phyloP scores from a whole-genome alignment of 2,329 filamentous ascomycete genomes.

The Tolypocladium tropicale region DNA sequence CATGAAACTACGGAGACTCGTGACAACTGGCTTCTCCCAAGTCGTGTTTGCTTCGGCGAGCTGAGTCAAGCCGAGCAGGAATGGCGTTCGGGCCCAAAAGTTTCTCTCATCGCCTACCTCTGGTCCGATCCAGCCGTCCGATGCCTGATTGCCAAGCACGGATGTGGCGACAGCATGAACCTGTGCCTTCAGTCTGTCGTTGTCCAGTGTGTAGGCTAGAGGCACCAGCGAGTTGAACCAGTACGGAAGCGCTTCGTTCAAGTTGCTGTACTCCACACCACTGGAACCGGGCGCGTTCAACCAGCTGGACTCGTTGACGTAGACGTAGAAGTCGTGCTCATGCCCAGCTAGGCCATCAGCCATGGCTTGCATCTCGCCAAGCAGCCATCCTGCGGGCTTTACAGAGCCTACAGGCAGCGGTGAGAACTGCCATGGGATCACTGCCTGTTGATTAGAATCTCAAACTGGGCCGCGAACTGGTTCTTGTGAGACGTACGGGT shows the following conservation, averaged over 20 bases:
- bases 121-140: conserved; percentile 44
- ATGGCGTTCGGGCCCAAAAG: conserved; percentile 21
- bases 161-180: conserved; percentile 23
- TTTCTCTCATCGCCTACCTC: conserved; percentile 15
- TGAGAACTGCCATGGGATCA: conserved; percentile 10
- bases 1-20: conserved; percentile 15
- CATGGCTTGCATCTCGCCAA: conserved; percentile 35
- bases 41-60: conserved; percentile 19
- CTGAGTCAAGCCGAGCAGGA: conserved; percentile 21
- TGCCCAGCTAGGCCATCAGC: conserved; percentile 43
- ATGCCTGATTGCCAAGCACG: conserved; percentile 28
- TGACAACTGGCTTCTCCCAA: conserved; percentile 11
- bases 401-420: conserved; percentile 36
- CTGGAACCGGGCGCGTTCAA: conserved; percentile 19
- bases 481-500: background rate
- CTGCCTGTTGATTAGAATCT: background rate
- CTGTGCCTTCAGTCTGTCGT: conserved; percentile 31
- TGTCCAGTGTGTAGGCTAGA: conserved; percentile 38
- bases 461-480: background rate
- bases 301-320: conserved; percentile 40
- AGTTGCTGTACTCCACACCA: conserved; percentile 40
- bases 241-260: conserved; percentile 48
- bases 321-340: conserved; percentile 41
- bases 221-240: conserved; percentile 52
- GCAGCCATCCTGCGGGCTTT: conserved; percentile 40